Percentiles rank a stretch among this genome's conserved stretches.
Evolutionary conservation across 345 rosid genomes (phyloP).

Genomic region (Schrenkiella parvula): DNA sequence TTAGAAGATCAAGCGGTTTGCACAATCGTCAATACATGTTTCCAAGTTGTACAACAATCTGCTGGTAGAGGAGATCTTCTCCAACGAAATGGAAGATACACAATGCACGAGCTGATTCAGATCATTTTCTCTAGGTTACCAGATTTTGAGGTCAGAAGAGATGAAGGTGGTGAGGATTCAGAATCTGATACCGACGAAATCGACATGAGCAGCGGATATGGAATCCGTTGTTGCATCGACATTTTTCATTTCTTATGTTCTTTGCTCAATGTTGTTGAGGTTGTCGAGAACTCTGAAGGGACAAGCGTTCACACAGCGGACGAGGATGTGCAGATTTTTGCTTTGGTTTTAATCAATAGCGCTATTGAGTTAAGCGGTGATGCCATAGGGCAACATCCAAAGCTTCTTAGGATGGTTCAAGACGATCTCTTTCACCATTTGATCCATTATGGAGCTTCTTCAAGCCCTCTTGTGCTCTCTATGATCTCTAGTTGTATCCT

Average conservation of each 20-base stretch:
- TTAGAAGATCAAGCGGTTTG: constrained; percentile 73
- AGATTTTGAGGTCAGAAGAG: constrained; percentile 48
- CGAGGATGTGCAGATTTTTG: constrained; percentile 60
- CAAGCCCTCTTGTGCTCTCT: constrained; percentile 72
- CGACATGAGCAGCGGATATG: constrained; percentile 54
- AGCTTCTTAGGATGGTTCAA: constrained; percentile 71
- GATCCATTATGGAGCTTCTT: constrained; percentile 72
- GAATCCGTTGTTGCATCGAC: constrained; percentile 64
- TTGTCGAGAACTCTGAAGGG: constrained; percentile 62
- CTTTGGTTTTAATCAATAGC: constrained; percentile 62
- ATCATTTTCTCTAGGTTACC: constrained; percentile 67
- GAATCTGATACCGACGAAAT: constrained; percentile 64
- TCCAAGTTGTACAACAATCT: constrained; percentile 83
- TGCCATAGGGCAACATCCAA: constrained; percentile 63
- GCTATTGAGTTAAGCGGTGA: constrained; percentile 83
- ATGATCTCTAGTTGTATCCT: constrained; percentile 87
- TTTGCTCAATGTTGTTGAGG: constrained; percentile 64
- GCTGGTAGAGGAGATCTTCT: constrained; percentile 68
- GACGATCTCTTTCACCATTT: constrained; percentile 86
- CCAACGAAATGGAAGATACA: constrained; percentile 65
- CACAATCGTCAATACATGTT: constrained; percentile 81
- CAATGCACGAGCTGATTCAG: constrained; percentile 86
- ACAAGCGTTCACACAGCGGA: constrained; percentile 45
- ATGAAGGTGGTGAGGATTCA: constrained; percentile 43
- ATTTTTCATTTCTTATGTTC: constrained; percentile 82